Evolutionary conservation across 371 early-diverging fungal species (phyloP).

Genomic region (Catenaria anguillulae): DNA sequence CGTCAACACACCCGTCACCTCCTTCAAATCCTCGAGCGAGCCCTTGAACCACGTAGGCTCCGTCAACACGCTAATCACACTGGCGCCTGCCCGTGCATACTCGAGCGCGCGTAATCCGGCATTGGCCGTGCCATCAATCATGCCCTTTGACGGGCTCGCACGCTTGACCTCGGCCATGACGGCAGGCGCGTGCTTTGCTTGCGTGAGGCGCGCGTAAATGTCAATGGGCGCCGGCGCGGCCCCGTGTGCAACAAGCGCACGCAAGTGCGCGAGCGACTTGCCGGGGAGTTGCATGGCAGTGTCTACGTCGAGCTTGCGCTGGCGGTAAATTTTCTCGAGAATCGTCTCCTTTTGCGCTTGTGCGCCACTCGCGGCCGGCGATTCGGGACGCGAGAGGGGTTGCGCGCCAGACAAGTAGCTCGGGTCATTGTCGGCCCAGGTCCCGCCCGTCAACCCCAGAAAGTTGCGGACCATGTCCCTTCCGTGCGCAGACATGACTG

Average conservation of each 20-base stretch:
- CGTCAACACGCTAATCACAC: conserved; percentile 87
- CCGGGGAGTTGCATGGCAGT: conserved; percentile 58
- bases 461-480: conserved; percentile 73
- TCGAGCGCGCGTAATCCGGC: conserved; percentile 67
- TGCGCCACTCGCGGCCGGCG: conserved; percentile 6
- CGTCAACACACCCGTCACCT: conserved; percentile 40
- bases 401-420: too few relatives aligned
- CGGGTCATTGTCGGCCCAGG: conserved; percentile 58
- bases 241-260: conserved; percentile 47
- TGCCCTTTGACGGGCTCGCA: conserved; percentile 90
- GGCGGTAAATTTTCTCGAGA: conserved; percentile 50
- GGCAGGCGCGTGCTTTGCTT: conserved; percentile 35
- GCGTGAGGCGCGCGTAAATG: conserved; percentile 51
- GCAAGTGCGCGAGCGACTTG: conserved; percentile 44
- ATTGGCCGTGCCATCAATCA: conserved; percentile 62
- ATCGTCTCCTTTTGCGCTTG: conserved; percentile 26
- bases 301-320: conserved; percentile 63
- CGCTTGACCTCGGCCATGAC: conserved; percentile 94
- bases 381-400: too few relatives aligned
- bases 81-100: conserved; percentile 78
- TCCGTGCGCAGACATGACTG: conserved; percentile 82
- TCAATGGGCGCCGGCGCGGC: conserved; percentile 61
- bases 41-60: conserved; percentile 97
- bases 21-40: conserved; percentile 68
- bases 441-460: conserved; percentile 63